Percentiles rank a stretch among this genome's conserved stretches.
Conservation (phyloP, 305 asterid species). For the Fraxinus ornus region DNA sequence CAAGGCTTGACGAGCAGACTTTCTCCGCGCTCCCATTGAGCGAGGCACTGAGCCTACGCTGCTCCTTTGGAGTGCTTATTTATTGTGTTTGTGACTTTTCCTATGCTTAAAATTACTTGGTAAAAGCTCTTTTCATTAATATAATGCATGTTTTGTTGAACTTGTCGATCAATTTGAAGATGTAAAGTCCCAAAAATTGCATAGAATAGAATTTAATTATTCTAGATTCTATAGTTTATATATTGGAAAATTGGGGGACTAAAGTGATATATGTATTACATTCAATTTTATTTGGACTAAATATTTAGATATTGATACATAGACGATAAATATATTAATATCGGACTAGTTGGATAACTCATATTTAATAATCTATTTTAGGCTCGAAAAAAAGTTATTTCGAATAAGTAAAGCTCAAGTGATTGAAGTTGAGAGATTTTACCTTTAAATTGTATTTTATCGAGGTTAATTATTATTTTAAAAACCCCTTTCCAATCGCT, state of each 20-base stretch:
- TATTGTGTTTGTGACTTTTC: neutral
- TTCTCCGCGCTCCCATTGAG: neutral
- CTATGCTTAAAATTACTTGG: neutral
- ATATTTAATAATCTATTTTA: too few species aligned
- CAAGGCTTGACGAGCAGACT: neutral
- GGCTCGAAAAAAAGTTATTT: neutral
- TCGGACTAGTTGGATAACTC: neutral
- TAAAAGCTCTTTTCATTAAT: neutral
- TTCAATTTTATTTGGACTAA: neutral
- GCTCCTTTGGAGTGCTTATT: neutral
- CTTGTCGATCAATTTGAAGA: neutral
- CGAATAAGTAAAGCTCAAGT: neutral
- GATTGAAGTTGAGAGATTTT: neutral
- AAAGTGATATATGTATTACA: too few species aligned
- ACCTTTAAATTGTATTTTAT: neutral
- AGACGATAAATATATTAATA: neutral
- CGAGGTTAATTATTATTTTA: neutral
- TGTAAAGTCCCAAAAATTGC: too few species aligned
- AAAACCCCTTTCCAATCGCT: too few species aligned
- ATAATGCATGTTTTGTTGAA: neutral
- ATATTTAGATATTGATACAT: neutral
- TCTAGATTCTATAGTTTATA: neutral
- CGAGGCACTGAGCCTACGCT: neutral
- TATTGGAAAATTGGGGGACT: neutral
- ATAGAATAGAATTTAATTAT: too few species aligned